Base-by-base conservation (phyloP, 2,329 filamentous ascomycete species). In the Aspergillus neoniger region DNA sequence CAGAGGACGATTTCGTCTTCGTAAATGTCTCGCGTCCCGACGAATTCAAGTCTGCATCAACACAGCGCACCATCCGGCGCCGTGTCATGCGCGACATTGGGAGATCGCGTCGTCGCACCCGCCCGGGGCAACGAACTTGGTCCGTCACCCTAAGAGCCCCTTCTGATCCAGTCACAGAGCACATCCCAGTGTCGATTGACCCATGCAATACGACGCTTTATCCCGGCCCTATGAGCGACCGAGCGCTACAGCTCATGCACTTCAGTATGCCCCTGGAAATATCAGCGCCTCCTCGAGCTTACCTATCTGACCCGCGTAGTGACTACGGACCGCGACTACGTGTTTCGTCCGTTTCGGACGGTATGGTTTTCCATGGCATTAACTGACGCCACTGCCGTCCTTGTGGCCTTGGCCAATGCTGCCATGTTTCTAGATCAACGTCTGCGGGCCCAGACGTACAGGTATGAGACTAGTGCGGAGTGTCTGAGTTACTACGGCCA, bases 311-410 rank as follows among this genome's bases (percentile, higher is more conserved):
- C 25, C 6, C 9, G 5, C 3, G 10, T 25, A 60, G 60, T 44
- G 56, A 53, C 48, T 15, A 44, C 36, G 14, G 56, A 58, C 50
- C 39, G 21, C 39, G 67, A 66, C n/a, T 65, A 68, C 43, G 59
- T 67, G 4, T 70, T 67, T 48, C 67, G 69, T 10, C 69, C 69
- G 2, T 70, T 71, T 52, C 67, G 69, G n/a, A 58, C 61, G 21
- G 64, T 70, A 47, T 71, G 69, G 69, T 71, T 70, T 36, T 61
- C 63, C 5, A 67, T 71, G 68, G 65, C 69, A 15, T 50, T 70
- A 43, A 57, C 52, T 0, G 69, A 71, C 57, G 17, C 25, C 32
- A 69, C 63, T 44, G 69, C 69, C n/a, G 65, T 69, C 36, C 63
- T 62, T 12, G 54, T 70, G 28, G 65, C 64, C 23, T 52, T 70